phyloP scores from a whole-genome alignment of 768 basidiomycete species.

The Pleurotus platypus region DNA sequence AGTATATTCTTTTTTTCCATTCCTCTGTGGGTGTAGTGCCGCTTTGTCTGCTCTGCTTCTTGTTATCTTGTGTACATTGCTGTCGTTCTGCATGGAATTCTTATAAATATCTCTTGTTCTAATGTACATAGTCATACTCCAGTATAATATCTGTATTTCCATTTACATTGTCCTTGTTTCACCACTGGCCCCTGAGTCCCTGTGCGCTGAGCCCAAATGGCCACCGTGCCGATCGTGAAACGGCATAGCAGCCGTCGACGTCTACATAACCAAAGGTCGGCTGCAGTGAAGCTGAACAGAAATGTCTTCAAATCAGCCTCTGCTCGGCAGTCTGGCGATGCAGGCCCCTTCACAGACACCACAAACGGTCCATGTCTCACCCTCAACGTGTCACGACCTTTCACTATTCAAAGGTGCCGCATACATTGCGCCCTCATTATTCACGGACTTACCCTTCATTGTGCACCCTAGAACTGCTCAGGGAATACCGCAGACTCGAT shows the following conservation, averaged over 20 bases:
- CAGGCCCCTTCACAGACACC: constrained; percentile 59
- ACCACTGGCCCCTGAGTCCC: background rate
- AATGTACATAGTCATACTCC: constrained; percentile 4
- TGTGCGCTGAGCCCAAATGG: background rate
- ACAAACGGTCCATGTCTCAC: constrained; percentile 69
- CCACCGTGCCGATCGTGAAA: background rate
- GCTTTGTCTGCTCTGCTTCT: background rate
- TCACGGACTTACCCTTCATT: too few relatives aligned
- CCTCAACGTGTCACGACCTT: constrained; percentile 70
- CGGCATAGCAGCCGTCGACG: too few relatives aligned
- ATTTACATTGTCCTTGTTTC: background rate
- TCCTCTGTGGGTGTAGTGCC: background rate
- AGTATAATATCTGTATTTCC: background rate
- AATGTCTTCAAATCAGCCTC: constrained; percentile 41
- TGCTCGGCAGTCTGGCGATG: constrained; percentile 64
- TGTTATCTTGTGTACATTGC: constrained; percentile 5
- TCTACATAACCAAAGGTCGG: too few relatives aligned
- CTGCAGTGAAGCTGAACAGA: too few relatives aligned
- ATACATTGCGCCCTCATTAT: background rate
- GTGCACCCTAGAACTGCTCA: constrained; percentile 59
- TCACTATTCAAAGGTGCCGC: constrained; percentile 70
- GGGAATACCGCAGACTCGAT: constrained; percentile 78
- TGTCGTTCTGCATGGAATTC: background rate
- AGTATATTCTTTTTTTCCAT: background rate
- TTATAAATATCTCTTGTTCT: background rate